A percentile compares a stretch with the other conserved stretches of the same genome.
These are phyloP conservation scores for Oropetium thomaeum DNA, from an alignment of 176 grass and related monocot species.

Conservation along the genomic window DNA sequence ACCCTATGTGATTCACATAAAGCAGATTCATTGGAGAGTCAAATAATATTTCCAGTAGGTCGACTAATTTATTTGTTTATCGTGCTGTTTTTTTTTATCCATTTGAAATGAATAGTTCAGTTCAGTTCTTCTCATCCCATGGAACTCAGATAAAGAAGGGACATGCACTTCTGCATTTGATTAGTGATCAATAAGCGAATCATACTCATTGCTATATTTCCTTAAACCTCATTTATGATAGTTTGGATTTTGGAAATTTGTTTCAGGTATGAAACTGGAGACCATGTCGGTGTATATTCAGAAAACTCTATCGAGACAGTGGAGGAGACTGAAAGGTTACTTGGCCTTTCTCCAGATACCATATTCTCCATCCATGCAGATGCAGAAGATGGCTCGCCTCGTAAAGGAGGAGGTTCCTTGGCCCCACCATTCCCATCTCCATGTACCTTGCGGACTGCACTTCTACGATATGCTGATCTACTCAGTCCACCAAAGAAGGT, in stretches of 20 bases:
- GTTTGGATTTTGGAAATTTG: slow-evolving; percentile 12
- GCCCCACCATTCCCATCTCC: slow-evolving; percentile 88
- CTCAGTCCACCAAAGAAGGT: slow-evolving; percentile 88
- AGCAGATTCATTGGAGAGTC: background rate
- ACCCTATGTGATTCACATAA: too few species aligned
- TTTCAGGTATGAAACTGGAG: slow-evolving; percentile 87
- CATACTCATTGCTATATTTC: background rate
- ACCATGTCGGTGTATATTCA: slow-evolving; percentile 81
- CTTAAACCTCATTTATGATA: background rate
- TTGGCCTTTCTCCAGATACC: slow-evolving; percentile 62
- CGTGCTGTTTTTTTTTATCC: background rate
- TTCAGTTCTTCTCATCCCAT: background rate
- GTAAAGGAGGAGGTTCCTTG: slow-evolving; percentile 62
- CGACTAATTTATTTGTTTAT: background rate
- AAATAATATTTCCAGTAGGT: background rate
- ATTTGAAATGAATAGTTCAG: background rate
- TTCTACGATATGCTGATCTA: slow-evolving; percentile 76
- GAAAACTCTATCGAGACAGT: slow-evolving; percentile 75
- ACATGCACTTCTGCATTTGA: background rate
- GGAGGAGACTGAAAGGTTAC: slow-evolving; percentile 58
- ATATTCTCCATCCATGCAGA: slow-evolving; percentile 83
- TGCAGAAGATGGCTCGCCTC: slow-evolving; percentile 62
- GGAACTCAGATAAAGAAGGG: background rate
- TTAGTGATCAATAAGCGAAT: background rate
- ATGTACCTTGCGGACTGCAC: slow-evolving; percentile 68